Evolutionary conservation across 1,284 basidiomycete species (phyloP), one percentile per base, ranked within the genome.

Genomic region (Moesziomyces sp.): DNA sequence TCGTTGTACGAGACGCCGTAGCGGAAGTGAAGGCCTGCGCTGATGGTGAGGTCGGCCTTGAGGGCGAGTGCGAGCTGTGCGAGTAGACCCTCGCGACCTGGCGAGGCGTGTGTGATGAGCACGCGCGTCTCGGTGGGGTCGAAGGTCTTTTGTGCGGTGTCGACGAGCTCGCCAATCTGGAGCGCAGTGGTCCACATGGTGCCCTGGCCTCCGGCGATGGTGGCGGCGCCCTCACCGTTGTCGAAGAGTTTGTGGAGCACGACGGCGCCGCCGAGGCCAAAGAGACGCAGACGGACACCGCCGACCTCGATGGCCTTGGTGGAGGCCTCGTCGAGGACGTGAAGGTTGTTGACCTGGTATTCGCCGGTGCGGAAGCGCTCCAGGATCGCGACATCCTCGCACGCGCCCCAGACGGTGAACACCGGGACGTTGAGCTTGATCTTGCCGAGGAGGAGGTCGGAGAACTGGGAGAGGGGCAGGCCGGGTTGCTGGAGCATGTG

Each of bases 181-280:
- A 99, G 88, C 6, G 94, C 92, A 0, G 96, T 99, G 0, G 94
- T 93, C 97, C 97, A 99, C 91, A 98, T 97, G 23, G 95, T 98
- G 28, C 97, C 97, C 82, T 94, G 92, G 1, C 93, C 96, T 46
- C 97, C 97, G 0, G 97, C 96, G 73, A 99, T 97, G 13, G 96
- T 97, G 3, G 93, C 95, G 50, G 88, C 90, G 1, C 95, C 96
- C 56, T 96, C 93, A 1, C 97, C 93, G 74, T 94, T 95, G 88
- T 97, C 93, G 85, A 98, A 99, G 86, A 99, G 90, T 86, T 98
- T 98, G 88, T 98, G 95, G 24, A 91, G 90, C 11, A 97, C 94
- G 45, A 98, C 89, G 6, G 96, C 96, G 61, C 97, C 97, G 8
- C 97, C 97, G 33, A 99, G 88, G 49, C 96, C 97, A 40, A 99